Conservation (phyloP, 345 rosid genomes). For the Gossypium australe region DNA sequence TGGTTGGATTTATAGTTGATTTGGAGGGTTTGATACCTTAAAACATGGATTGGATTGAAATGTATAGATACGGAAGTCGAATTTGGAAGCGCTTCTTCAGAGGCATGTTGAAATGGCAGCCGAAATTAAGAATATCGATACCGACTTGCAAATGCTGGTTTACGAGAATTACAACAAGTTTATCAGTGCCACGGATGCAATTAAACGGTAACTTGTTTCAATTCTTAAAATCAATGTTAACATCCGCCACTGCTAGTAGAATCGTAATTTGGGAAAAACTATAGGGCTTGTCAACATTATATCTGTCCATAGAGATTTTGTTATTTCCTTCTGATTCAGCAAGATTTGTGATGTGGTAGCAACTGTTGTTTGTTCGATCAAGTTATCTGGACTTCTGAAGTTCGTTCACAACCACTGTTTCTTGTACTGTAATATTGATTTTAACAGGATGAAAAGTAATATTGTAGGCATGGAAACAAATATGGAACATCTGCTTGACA, state of each 20-base stretch:
- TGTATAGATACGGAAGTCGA: constrained; percentile 67
- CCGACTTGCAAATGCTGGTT: constrained; percentile 95
- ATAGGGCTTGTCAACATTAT: neutral
- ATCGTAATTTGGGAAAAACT: neutral
- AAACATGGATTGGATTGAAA: constrained; percentile 1
- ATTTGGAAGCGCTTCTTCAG: constrained; percentile 79
- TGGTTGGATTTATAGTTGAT: neutral
- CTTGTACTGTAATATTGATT: constrained; percentile 10
- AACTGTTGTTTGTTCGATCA: neutral
- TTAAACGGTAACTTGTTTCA: constrained; percentile 56
- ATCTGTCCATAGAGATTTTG: neutral
- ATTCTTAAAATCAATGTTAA: constrained; percentile 6
- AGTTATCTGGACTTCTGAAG: neutral
- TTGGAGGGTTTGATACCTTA: neutral
- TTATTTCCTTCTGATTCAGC: neutral
- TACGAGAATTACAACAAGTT: constrained; percentile 97
- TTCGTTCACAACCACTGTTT: neutral
- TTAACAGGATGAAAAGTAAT: constrained; percentile 89
- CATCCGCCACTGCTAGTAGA: neutral
- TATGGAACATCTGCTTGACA: constrained; percentile 91
- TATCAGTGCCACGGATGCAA: constrained; percentile 96
- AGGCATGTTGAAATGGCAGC: constrained; percentile 98
- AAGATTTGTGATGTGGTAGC: neutral
- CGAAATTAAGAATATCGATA: constrained; percentile 93
- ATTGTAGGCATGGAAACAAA: constrained; percentile 96